phyloP scores from a whole-genome alignment of 345 rosid species.

The Syzygium jambos region DNA sequence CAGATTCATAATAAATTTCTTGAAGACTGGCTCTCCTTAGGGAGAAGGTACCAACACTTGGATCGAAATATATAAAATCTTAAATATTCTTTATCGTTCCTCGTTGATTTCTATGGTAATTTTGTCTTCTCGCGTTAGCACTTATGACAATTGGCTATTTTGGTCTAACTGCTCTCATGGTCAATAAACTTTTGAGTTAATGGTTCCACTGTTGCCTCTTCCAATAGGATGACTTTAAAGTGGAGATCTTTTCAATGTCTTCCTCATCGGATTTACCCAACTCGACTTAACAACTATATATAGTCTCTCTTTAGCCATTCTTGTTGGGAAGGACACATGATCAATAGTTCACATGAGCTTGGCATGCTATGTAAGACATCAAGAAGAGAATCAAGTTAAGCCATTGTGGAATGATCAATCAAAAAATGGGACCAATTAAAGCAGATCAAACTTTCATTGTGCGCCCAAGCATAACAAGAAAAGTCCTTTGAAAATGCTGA shows the following conservation, averaged over 20 bases:
- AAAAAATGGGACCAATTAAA: background rate
- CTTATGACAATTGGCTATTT: background rate
- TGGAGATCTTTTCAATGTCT: background rate
- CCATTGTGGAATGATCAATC: background rate
- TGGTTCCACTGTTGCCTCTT: background rate
- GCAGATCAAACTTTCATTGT: background rate
- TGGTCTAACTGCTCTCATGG: background rate
- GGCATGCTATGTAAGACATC: background rate
- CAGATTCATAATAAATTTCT: too few relatives aligned
- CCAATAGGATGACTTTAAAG: background rate
- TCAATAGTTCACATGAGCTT: background rate
- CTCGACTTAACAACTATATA: too few relatives aligned
- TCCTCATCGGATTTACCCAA: background rate
- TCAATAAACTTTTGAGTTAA: background rate
- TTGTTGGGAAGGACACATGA: background rate
- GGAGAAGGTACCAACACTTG: background rate
- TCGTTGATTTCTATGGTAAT: background rate
- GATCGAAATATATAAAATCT: background rate
- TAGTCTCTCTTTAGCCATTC: background rate
- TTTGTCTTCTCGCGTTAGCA: background rate
- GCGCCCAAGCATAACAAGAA: fast-evolving
- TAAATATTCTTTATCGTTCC: background rate
- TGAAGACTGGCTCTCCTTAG: background rate
- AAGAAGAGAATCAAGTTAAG: background rate
- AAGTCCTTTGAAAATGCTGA: background rate